A percentile compares a stretch with the other conserved stretches of the same genome.
phyloP scores from a whole-genome alignment of 177 flowering plant species.

The Telopea speciosissima region DNA sequence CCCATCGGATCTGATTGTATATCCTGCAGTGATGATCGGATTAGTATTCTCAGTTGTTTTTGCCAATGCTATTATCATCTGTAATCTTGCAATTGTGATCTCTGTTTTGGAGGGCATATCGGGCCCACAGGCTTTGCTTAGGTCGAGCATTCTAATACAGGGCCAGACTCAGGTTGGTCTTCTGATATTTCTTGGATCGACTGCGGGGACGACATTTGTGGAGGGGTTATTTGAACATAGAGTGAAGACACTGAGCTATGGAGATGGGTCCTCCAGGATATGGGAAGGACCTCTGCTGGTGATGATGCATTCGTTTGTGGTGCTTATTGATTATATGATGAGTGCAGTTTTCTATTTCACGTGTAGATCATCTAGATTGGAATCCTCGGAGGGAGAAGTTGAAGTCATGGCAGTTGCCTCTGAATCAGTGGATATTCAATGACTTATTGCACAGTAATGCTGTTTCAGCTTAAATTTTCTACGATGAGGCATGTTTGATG shows the following conservation, averaged over 20 bases:
- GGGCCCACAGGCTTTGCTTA: slow-evolving; percentile 72
- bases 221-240: slow-evolving; percentile 95
- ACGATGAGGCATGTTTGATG: too few species aligned
- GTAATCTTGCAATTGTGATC: slow-evolving; percentile 68
- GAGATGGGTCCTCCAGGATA: slow-evolving; percentile 95
- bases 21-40: slow-evolving; percentile 53
- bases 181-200: slow-evolving; percentile 74
- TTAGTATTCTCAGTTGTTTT: slow-evolving; percentile 61
- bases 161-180: slow-evolving; percentile 96
- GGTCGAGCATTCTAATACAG: slow-evolving; percentile 52
- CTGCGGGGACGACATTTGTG: slow-evolving; percentile 81
- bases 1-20: slow-evolving; percentile 41
- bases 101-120: slow-evolving; percentile 84
- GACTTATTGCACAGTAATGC: not conserved
- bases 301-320: slow-evolving; percentile 82
- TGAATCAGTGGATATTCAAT: slow-evolving; percentile 17
- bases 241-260: slow-evolving; percentile 90
- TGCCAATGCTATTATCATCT: slow-evolving; percentile 69
- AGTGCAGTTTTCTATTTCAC: slow-evolving; percentile 90
- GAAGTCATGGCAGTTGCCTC: slow-evolving; percentile 29
- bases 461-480: slow-evolving; percentile 3
- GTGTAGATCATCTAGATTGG: slow-evolving; percentile 62
- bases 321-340: slow-evolving; percentile 92
- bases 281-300: slow-evolving; percentile 99
- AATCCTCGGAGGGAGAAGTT: slow-evolving; percentile 35